Percentiles rank a stretch among this genome's conserved stretches.
Conservation (phyloP, 192 early-diverging fungal genomes). For the Kickxella alabastrina region DNA sequence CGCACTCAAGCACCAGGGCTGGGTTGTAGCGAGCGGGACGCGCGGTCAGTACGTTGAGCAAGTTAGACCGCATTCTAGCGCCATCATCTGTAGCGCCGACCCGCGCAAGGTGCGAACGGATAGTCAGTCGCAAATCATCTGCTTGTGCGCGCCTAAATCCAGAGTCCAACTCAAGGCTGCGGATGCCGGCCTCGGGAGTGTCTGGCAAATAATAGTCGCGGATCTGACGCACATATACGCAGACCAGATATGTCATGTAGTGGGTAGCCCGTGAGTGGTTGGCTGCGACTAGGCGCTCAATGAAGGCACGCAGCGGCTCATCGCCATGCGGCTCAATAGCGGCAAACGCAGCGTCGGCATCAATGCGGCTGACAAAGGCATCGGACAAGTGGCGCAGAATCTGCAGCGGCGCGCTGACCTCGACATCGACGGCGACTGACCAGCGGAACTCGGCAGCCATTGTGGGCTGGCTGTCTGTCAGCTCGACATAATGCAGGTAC, state of each 20-base stretch:
- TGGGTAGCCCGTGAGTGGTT: constrained; percentile 28
- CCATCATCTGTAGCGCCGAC: neutral
- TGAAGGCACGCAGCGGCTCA: constrained; percentile 23
- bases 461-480: constrained; percentile 5
- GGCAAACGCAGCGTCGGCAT: constrained; percentile 25
- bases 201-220: constrained; percentile 12
- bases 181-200: neutral
- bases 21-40: constrained; percentile 19
- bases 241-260: constrained; percentile 42
- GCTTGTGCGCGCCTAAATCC: constrained; percentile 32
- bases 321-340: constrained; percentile 11
- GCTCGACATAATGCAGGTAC: constrained; percentile 22
- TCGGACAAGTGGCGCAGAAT: constrained; percentile 15
- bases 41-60: constrained; percentile 15
- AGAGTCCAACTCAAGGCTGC: constrained; percentile 5
- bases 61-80: constrained; percentile 13
- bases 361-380: constrained; percentile 14
- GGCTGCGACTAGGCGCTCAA: constrained; percentile 36
- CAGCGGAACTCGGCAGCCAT: constrained; percentile 29
- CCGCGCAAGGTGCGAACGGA: constrained; percentile 15
- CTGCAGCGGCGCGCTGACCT: constrained; percentile 15
- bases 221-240: constrained; percentile 40
- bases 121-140: constrained; percentile 19
- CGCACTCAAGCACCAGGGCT: constrained; percentile 10
- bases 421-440: constrained; percentile 15